phyloP scores from a whole-genome alignment of 257 asterid species.

The Solanum commersonii region DNA sequence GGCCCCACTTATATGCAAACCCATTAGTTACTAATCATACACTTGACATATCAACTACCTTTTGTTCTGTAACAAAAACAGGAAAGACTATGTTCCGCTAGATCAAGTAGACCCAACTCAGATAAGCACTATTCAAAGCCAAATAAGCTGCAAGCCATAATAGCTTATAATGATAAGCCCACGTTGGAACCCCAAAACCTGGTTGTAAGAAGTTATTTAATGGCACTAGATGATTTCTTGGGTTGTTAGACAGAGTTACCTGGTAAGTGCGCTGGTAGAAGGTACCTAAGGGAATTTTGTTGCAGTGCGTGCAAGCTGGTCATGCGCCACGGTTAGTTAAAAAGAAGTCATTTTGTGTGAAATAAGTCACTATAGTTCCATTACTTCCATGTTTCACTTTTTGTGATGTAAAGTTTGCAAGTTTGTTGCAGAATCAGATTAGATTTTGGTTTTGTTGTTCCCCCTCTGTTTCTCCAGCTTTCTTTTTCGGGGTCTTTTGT shows the following conservation, averaged over 20 bases:
- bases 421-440: neutral
- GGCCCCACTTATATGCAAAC: neutral
- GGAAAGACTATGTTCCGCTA: neutral
- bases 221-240: neutral
- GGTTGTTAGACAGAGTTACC: neutral
- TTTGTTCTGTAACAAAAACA: neutral
- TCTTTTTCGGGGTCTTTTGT: neutral
- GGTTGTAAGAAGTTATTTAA: neutral
- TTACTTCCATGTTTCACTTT: neutral
- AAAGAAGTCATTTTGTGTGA: neutral
- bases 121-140: neutral
- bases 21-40: neutral
- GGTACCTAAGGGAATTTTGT: neutral
- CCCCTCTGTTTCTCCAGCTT: neutral
- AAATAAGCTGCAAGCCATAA: neutral
- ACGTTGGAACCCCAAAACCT: neutral
- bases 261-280: neutral
- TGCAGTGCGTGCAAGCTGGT: neutral
- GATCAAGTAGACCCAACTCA: neutral
- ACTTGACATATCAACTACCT: neutral
- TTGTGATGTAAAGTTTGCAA: neutral
- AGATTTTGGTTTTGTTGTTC: neutral
- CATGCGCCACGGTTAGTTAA: neutral
- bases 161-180: neutral
- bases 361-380: neutral